Evolutionary conservation across 129 eudicot species (phyloP), one percentile per base, ranked within the genome.

Genomic region (Flaveria trinervia): DNA sequence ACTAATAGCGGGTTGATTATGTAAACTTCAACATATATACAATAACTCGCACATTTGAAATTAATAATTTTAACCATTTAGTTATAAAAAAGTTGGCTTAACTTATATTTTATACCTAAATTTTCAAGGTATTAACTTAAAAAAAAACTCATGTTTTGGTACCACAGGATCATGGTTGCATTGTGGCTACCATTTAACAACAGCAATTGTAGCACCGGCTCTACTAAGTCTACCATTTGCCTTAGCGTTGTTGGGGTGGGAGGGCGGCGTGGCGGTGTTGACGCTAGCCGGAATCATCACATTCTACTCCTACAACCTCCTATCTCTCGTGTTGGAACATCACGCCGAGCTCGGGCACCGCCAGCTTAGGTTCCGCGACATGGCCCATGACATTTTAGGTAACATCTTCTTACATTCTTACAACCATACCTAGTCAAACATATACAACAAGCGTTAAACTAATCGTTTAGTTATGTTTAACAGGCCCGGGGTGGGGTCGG

Each of bases 191-290:
- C 98, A 92, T 80, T 64, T 92, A 81, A 92, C 98, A 30, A 83
- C 93, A 23, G 91, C 98, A 1, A 92, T 92, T 10, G 98, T 92
- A 17, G 91, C 92, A n/a, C 98, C 98, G 23, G 90, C 93, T 23
- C 83, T 92, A 4, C 84, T 92, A 20, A 92, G 96, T 75, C 77
- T 92, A 45, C 96, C 97, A 1, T 89, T 81, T 80, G 96, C 91
- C 5, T 48, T 92, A 20, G 84, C 85, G 3, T 46, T 84, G 80
- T 57, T 92, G 80, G 97, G 97, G 7, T 90, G 96, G 98, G 79
- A 62, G 15, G 86, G 81, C 1, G 98, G 96, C 2, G 80, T 92
- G 7, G 6, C 79, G 70, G 85, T 80, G 64, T 68, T 92, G 7
- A 44, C 62, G 22, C 78, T 75, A 2, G 92, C 86, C 2, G 96